Percentiles rank a stretch among this genome's conserved stretches.
Conservation (phyloP, 805 yeast genomes). For the Ogataea saltuana region DNA sequence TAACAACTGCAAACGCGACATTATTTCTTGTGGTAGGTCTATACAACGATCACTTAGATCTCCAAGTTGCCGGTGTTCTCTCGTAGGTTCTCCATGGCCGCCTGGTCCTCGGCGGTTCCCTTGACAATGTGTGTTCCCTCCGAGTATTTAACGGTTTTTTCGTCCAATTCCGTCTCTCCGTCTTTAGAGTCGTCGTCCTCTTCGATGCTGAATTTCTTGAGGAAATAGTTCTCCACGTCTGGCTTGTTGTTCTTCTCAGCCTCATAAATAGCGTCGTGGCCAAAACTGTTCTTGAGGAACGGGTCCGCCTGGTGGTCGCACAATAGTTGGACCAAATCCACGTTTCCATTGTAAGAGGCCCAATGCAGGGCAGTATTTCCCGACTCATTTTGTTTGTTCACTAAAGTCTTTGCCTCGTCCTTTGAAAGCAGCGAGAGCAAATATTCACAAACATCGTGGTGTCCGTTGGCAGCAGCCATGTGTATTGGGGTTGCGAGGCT, state of each 20-base stretch:
- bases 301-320: conserved; percentile 85
- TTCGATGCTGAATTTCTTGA: conserved; percentile 70
- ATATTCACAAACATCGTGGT: conserved; percentile 62
- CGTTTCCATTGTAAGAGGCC: conserved; percentile 90
- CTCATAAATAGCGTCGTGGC: conserved; percentile 84
- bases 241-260: conserved; percentile 79
- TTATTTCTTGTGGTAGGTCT: too few species aligned
- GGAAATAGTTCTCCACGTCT: conserved; percentile 75
- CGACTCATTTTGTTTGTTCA: conserved; percentile 62
- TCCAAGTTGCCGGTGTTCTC: conserved; percentile 29
- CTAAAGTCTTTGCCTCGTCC: conserved; percentile 46
- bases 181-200: conserved; percentile 43
- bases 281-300: conserved; percentile 67
- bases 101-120: conserved; percentile 46
- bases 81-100: conserved; percentile 39
- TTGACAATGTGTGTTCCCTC: conserved; percentile 54
- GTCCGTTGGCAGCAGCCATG: conserved; percentile 96
- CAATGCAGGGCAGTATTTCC: conserved; percentile 97
- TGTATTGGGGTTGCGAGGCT: conserved; percentile 80
- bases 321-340: conserved; percentile 64
- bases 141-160: conserved; percentile 37
- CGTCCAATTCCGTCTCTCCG: conserved; percentile 23
- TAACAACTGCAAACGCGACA: too few species aligned
- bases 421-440: conserved; percentile 51
- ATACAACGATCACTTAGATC: conserved; percentile 7